phyloP scores from a whole-genome alignment of 306 rosid species.

The Herpetospermum pedunculosum region DNA sequence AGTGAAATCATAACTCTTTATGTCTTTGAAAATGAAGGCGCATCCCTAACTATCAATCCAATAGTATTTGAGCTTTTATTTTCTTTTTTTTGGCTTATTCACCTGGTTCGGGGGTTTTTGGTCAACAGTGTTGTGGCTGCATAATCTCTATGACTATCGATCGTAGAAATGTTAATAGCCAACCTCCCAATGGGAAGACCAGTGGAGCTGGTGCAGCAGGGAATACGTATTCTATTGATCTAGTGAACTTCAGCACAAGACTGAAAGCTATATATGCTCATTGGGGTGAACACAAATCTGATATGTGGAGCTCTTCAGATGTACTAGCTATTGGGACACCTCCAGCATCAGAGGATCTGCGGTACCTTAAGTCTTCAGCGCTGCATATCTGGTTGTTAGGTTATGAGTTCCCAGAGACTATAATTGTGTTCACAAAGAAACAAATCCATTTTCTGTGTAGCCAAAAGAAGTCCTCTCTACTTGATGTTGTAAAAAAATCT shows the following conservation, averaged over 20 bases:
- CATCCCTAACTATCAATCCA: neutral
- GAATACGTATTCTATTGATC: conserved; percentile 46
- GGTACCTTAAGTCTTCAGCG: conserved; percentile 82
- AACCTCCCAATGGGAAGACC: conserved; percentile 49
- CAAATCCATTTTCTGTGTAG: conserved; percentile 81
- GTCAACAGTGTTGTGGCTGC: conserved; percentile 9
- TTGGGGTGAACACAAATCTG: conserved; percentile 54
- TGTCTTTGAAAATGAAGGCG: neutral
- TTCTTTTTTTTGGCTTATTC: neutral
- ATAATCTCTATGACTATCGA: conserved; percentile 53
- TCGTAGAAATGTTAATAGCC: conserved; percentile 59
- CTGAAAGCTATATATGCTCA: conserved; percentile 48
- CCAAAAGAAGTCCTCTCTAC: conserved; percentile 75
- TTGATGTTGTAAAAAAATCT: conserved; percentile 53
- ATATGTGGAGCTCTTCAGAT: conserved; percentile 68
- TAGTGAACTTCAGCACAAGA: conserved; percentile 43
- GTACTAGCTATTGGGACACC: conserved; percentile 62
- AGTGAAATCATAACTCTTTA: neutral
- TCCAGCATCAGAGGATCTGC: conserved; percentile 80
- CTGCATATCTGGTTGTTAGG: conserved; percentile 77
- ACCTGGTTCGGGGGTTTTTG: neutral
- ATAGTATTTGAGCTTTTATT: neutral
- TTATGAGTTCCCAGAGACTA: conserved; percentile 87
- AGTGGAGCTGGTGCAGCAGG: conserved; percentile 42
- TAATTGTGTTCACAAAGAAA: conserved; percentile 71